These are phyloP conservation scores for Mycena venus DNA, from an alignment of 768 basidiomycete genomes.

Conservation along the genomic window DNA sequence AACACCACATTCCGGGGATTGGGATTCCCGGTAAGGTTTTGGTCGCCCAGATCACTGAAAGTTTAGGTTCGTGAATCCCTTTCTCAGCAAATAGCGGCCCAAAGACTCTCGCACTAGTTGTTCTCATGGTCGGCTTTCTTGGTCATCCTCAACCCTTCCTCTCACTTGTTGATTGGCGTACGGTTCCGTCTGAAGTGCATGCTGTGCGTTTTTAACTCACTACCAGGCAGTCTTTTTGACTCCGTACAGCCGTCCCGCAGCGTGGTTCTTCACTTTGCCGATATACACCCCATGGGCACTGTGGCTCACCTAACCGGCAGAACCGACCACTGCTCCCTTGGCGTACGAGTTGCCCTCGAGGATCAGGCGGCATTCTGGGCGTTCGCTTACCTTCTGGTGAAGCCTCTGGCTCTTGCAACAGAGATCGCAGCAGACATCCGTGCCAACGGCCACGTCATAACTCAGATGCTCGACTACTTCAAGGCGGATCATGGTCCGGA, in stretches of 20 bases:
- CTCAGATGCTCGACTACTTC: background rate
- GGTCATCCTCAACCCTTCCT: background rate
- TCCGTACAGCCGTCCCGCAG: background rate
- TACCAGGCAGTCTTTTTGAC: background rate
- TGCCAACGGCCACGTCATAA: background rate
- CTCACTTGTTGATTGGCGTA: background rate
- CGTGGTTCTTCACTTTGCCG: background rate
- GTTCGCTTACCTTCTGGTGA: background rate
- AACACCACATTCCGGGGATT: background rate
- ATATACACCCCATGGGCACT: background rate
- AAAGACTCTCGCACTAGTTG: background rate
- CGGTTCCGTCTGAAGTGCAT: background rate
- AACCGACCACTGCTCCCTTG: background rate
- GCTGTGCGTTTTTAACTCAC: background rate
- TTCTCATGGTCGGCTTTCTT: constrained; percentile 1
- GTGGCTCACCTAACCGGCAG: background rate
- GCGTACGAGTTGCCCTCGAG: background rate
- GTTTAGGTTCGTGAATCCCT: background rate
- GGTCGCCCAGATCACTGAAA: background rate
- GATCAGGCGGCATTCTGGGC: background rate
- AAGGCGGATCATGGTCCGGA: too few species aligned
- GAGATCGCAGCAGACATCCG: background rate
- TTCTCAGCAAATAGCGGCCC: background rate
- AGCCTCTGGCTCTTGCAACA: background rate
- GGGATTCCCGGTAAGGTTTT: background rate